Percentiles rank a stretch among this genome's conserved stretches.
phyloP scores from a whole-genome alignment of 225 moss, liverwort and hornwort species.

The Bryum argenteum region DNA sequence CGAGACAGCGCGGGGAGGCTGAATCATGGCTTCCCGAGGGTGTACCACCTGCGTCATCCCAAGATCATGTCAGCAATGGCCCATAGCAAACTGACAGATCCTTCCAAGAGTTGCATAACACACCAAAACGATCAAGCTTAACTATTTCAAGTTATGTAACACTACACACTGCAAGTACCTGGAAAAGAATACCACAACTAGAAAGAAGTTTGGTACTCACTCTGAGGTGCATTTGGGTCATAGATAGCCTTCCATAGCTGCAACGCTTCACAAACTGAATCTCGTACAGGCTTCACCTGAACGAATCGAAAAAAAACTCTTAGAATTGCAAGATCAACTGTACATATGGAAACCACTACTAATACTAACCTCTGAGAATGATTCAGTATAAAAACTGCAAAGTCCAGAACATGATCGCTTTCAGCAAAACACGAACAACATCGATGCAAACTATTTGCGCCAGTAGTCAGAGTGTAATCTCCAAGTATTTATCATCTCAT shows the following conservation, averaged over 20 bases:
- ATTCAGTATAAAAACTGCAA: background rate
- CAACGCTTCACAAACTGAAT: slow-evolving; percentile 89
- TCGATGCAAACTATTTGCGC: background rate
- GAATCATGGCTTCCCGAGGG: slow-evolving; percentile 54
- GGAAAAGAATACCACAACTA: slow-evolving; percentile 16
- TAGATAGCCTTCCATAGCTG: slow-evolving; percentile 90
- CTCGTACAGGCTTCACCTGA: slow-evolving; percentile 97
- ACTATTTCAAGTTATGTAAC: slow-evolving; percentile 15
- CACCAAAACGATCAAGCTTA: background rate
- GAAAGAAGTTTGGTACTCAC: slow-evolving; percentile 32
- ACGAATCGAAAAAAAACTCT: slow-evolving; percentile 6
- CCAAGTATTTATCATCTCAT: slow-evolving; percentile 3
- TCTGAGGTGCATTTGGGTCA: slow-evolving; percentile 55
- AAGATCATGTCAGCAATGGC: background rate
- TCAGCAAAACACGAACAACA: background rate
- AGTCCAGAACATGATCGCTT: background rate
- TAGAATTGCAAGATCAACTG: slow-evolving; percentile 13
- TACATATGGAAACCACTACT: background rate
- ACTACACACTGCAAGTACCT: slow-evolving; percentile 13
- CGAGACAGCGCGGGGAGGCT: slow-evolving; percentile 50
- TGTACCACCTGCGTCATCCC: slow-evolving; percentile 42
- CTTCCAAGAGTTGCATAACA: slow-evolving; percentile 17
- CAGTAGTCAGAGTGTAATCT: background rate
- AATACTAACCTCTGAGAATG: background rate
- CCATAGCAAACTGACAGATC: slow-evolving; percentile 3